Evolutionary conservation across 2,329 filamentous ascomycete species (phyloP).

Genomic region (Penicillium frequentans): DNA sequence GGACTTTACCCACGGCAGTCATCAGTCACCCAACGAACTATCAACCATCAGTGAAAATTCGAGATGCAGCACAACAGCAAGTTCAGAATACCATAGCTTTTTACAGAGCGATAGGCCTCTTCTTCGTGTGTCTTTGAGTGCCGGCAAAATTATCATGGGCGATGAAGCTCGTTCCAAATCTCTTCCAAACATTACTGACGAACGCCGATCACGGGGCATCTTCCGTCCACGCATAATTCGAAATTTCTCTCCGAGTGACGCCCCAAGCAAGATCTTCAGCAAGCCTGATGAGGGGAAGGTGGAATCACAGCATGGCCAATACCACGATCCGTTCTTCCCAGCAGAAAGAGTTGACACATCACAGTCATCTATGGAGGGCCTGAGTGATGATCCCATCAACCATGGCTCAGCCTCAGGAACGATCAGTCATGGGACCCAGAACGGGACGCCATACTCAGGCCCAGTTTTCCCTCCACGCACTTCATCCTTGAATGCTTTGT

Average conservation of each 20-base stretch:
- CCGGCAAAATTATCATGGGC: constrained; percentile 23
- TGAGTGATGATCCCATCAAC: neutral
- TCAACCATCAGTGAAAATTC: neutral
- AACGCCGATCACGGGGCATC: neutral
- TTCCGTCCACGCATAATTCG: neutral
- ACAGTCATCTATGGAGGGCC: neutral
- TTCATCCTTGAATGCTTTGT: neutral
- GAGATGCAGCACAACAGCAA: neutral
- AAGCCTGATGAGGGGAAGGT: neutral
- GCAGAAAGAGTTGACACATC: neutral
- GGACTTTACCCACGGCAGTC: neutral
- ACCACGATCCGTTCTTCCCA: neutral
- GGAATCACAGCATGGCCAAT: neutral
- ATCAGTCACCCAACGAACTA: neutral
- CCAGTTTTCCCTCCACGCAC: neutral
- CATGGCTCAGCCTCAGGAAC: neutral
- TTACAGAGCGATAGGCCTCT: neutral
- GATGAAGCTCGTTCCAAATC: neutral
- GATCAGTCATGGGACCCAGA: neutral
- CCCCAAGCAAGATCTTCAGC: neutral
- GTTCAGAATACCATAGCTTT: neutral
- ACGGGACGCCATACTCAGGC: neutral
- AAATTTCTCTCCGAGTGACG: neutral
- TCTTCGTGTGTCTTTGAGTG: constrained; percentile 28
- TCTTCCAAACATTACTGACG: neutral